phyloP scores from a whole-genome alignment of 495 filamentous ascomycete species.

The Neurospora sp. region DNA sequence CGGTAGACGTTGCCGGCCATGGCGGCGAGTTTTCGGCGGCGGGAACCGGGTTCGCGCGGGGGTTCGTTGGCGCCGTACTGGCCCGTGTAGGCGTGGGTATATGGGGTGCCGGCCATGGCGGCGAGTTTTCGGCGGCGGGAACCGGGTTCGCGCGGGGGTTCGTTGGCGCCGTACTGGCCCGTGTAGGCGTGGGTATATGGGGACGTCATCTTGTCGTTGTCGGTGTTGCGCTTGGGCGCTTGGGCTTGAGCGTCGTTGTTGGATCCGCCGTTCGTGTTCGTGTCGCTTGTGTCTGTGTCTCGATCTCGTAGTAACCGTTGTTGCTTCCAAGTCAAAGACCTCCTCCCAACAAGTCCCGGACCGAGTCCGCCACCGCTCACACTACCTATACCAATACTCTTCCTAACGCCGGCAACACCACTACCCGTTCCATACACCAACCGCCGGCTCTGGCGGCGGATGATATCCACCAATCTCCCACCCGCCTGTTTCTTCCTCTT shows the following conservation, averaged over 20 bases:
- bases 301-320: neutral
- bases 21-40: slow-evolving; percentile 67
- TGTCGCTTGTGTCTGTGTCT: neutral
- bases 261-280: neutral
- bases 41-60: too few relatives aligned
- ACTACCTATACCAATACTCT: neutral
- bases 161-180: slow-evolving; percentile 9
- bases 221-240: neutral
- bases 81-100: too few relatives aligned
- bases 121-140: slow-evolving; percentile 68
- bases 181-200: slow-evolving; percentile 21
- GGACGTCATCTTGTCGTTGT: slow-evolving; percentile 15
- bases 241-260: neutral
- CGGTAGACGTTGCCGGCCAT: slow-evolving; percentile 38
- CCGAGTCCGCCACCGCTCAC: neutral
- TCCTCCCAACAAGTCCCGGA: neutral
- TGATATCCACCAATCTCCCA: slow-evolving; percentile 40
- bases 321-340: neutral
- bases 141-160: slow-evolving; percentile 47
- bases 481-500: slow-evolving; percentile 44
- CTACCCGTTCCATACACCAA: slow-evolving; percentile 18
- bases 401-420: neutral
- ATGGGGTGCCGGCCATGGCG: slow-evolving; percentile 37
- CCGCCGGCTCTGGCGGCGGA: slow-evolving; percentile 38
- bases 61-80: too few relatives aligned